Conservation (phyloP, 768 basidiomycete species). For the Clavaria fumosa region DNA sequence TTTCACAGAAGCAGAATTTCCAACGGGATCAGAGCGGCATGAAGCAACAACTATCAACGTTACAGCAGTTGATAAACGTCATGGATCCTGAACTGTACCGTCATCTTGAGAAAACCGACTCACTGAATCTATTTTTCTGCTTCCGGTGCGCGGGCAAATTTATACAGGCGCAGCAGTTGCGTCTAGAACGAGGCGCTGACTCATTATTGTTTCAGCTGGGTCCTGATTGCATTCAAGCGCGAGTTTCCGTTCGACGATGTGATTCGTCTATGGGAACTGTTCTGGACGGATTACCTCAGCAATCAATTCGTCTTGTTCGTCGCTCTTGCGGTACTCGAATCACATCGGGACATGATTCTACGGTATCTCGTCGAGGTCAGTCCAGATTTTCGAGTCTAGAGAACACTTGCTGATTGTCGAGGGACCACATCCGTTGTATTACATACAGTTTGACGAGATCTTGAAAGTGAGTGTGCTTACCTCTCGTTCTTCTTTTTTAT, state of each 20-base stretch:
- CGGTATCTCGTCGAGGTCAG: conserved; percentile 86
- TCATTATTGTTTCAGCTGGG: conserved; percentile 40
- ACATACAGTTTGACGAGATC: conserved; percentile 60
- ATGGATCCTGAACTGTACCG: conserved; percentile 96
- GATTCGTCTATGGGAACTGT: conserved; percentile 80
- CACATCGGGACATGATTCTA: conserved; percentile 87
- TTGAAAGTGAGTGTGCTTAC: conserved; percentile 39
- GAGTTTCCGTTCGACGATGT: conserved; percentile 92
- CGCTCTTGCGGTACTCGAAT: conserved; percentile 86
- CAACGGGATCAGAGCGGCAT: conserved; percentile 94
- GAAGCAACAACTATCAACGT: conserved; percentile 80
- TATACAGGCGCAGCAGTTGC: neutral
- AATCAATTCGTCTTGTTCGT: conserved; percentile 83
- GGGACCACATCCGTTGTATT: neutral
- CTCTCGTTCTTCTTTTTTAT: too few species aligned
- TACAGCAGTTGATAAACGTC: conserved; percentile 80
- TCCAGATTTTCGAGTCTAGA: too few species aligned
- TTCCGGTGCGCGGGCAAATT: conserved; percentile 77
- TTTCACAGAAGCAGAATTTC: conserved; percentile 77
- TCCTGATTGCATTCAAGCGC: conserved; percentile 88
- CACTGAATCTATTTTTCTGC: conserved; percentile 92
- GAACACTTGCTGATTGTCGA: too few species aligned
- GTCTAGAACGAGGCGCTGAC: neutral
- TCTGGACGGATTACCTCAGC: conserved; percentile 88
- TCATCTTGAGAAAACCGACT: conserved; percentile 84